Conservation (phyloP, 352 stramenopile genomes). For the Elongisporangium prolatum region DNA sequence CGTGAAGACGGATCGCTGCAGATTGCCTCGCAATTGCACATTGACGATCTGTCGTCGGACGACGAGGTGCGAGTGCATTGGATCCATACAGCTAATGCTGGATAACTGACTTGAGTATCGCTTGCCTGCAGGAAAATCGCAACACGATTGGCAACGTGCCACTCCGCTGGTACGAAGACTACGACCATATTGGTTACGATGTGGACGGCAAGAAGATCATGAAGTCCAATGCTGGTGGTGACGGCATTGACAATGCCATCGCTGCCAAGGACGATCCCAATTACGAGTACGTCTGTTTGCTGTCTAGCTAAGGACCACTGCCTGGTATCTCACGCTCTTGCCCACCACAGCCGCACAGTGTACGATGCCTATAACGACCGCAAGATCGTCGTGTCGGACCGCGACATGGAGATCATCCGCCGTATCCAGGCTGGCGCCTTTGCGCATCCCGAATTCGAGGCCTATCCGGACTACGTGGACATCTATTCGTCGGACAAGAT, state of each 20-base stretch:
- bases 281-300: conserved; percentile 75
- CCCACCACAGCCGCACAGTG: conserved; percentile 84
- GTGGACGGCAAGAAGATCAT: conserved; percentile 95
- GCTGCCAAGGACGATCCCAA: conserved; percentile 89
- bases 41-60: conserved; percentile 98
- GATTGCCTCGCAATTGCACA: conserved; percentile 89
- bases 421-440: conserved; percentile 94
- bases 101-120: neutral
- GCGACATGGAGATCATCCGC: conserved; percentile 98
- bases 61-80: conserved; percentile 77
- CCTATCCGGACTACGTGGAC: conserved; percentile 88
- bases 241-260: conserved; percentile 88
- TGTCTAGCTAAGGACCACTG: neutral
- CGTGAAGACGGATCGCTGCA: conserved; percentile 81
- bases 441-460: conserved; percentile 90
- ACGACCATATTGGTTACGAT: conserved; percentile 99
- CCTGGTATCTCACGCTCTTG: neutral
- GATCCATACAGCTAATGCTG: neutral
- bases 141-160: conserved; percentile 99
- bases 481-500: conserved; percentile 87
- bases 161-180: conserved; percentile 99
- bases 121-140: conserved; percentile 63
- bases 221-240: conserved; percentile 82
- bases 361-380: conserved; percentile 99
- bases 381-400: conserved; percentile 94